Percentiles rank a stretch among this genome's conserved stretches.
These are phyloP conservation scores for Pythium myriotylum DNA, from an alignment of 352 stramenopile species.

Conservation along the genomic window DNA sequence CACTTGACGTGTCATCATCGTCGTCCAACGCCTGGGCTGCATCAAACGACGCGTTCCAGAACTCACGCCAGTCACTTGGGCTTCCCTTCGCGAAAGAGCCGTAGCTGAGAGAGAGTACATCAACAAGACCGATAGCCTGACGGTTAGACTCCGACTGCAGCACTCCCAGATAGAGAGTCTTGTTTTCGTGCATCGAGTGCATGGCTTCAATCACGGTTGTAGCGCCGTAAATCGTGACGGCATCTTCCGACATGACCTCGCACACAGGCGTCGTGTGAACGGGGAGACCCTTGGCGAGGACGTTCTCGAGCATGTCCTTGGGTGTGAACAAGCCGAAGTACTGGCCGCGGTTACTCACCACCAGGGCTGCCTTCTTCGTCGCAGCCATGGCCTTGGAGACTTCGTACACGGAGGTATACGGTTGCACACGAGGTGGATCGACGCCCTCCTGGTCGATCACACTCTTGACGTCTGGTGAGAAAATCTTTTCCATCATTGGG, in stretches of 20 bases:
- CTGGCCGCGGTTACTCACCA: slow-evolving; percentile 92
- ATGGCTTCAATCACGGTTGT: slow-evolving; percentile 87
- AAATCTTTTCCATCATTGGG: slow-evolving; percentile 88
- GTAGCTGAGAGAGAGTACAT: slow-evolving; percentile 88
- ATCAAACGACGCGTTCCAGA: slow-evolving; percentile 90
- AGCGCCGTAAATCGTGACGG: slow-evolving; percentile 63
- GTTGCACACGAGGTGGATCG: slow-evolving; percentile 76
- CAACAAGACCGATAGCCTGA: slow-evolving; percentile 78
- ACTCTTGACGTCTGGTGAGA: slow-evolving; percentile 85
- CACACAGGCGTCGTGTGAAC: slow-evolving; percentile 92
- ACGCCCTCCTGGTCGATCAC: slow-evolving; percentile 82
- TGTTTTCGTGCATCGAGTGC: slow-evolving; percentile 89
- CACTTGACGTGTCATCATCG: slow-evolving; percentile 76
- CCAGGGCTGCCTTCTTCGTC: slow-evolving; percentile 93
- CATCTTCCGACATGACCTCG: slow-evolving; percentile 89
- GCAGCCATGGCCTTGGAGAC: slow-evolving; percentile 94
- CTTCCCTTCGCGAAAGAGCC: slow-evolving; percentile 89
- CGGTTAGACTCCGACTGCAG: slow-evolving; percentile 69
- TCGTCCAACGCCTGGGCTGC: slow-evolving; percentile 53
- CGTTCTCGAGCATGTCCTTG: slow-evolving; percentile 97
- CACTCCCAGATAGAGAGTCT: slow-evolving; percentile 84
- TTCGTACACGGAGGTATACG: slow-evolving; percentile 92
- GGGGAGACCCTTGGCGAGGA: slow-evolving; percentile 91
- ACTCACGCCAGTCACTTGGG: slow-evolving; percentile 87
- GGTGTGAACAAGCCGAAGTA: slow-evolving; percentile 97